Base-by-base conservation (phyloP, 2,329 filamentous ascomycete genomes). In the Botrytis fabae region DNA sequence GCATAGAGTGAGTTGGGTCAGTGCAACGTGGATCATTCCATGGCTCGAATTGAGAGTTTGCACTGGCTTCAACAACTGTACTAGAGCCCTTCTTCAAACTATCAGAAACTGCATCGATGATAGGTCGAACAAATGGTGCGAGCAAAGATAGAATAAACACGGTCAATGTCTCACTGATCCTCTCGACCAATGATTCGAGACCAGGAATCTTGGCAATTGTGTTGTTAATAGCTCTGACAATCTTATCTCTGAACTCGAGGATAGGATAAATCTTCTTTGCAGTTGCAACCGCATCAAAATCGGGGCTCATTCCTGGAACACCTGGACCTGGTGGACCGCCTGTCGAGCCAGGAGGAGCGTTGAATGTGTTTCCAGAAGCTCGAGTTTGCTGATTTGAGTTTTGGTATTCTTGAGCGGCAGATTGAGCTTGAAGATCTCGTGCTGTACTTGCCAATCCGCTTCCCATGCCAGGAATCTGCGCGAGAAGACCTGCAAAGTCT, bases 131-230 rank as follows among this genome's bases (percentile, higher is more conserved):
- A 82, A 97, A 98, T 0, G 96, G 96, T 0, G 96, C 93, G 28
- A 99, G 87, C 1, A 99, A 88, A 9, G 94, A 95, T 75, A 99
- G 88, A 69, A 99, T 89, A 81, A 98, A 98, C 10, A 97, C 87
- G 0, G 95, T 97, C 59, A 99, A 86, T 1, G 93, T 95, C 84
- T 99, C 96, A 72, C 92, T 93, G 78, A 99, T 97, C 78, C 94
- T 95, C 76, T 98, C 95, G 35, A 98, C 89, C 32, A 97, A 85
- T 75, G 91, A 88, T 83, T 97, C 94, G 5, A 98, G 86, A 0
- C 95, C 95, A 0, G 95, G 95, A 57, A 98, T 92, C 84, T 96
- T 97, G 78, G 94, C 90, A 76, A 98, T 93, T 71, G 94, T 91
- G 54, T 89, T 88, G 79, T 91, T 94, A 81, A 98, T 94, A 18